Evolutionary conservation across 345 rosid genomes (phyloP).

Genomic region (Populus deltoides): DNA sequence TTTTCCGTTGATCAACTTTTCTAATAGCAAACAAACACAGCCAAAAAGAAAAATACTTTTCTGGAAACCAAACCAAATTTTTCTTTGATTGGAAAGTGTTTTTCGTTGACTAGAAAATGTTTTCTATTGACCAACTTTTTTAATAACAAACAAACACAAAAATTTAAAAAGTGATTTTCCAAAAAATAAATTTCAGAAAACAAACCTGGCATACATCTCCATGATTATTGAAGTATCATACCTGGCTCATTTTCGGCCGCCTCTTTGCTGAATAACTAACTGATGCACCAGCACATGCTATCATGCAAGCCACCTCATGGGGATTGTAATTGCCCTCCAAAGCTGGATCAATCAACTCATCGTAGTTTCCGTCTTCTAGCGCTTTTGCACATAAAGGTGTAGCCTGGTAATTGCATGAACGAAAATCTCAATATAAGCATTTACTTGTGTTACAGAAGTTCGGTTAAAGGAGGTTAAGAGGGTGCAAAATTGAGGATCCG

Average conservation of each 20-base stretch:
- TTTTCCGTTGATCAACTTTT: too few species aligned
- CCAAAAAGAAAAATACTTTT: too few species aligned
- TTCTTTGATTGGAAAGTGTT: too few species aligned
- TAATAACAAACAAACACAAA: too few species aligned
- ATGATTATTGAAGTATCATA: conserved; percentile 1
- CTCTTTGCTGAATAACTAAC: conserved; percentile 67
- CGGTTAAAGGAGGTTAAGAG: background rate
- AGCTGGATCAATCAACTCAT: conserved; percentile 58
- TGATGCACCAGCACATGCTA: conserved; percentile 73
- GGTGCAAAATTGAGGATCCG: background rate
- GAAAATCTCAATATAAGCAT: conserved; percentile 3
- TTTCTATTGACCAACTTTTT: too few species aligned
- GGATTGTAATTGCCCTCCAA: conserved; percentile 49
- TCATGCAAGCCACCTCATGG: conserved; percentile 66
- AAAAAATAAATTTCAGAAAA: too few species aligned
- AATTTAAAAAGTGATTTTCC: too few species aligned
- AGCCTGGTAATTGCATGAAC: conserved; percentile 46
- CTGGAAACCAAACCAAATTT: too few species aligned
- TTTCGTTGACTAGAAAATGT: too few species aligned
- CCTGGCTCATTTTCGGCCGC: conserved; percentile 91
- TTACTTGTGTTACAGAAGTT: background rate
- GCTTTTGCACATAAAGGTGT: conserved; percentile 57
- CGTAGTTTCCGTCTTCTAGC: conserved; percentile 49
- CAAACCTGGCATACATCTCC: too few species aligned
- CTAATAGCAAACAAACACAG: too few species aligned